A percentile compares a stretch with the other conserved stretches of the same genome.
These are phyloP conservation scores for Suillus placidus DNA, from an alignment of 768 basidiomycete genomes.

Conservation along the genomic window DNA sequence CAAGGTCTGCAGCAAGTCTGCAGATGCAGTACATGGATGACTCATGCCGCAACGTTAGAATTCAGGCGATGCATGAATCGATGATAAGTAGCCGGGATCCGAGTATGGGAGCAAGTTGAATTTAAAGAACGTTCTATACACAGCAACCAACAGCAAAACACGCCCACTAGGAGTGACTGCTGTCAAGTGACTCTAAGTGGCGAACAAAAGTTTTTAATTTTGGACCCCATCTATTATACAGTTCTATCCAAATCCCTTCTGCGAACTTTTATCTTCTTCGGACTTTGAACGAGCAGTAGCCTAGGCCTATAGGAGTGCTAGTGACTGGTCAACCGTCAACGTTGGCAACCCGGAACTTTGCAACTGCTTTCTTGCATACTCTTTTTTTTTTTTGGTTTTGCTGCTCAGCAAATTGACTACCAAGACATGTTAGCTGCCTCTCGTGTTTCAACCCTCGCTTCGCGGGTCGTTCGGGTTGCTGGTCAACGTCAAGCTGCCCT, in stretches of 20 bases:
- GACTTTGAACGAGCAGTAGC: background rate
- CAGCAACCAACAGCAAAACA: constrained; percentile 5
- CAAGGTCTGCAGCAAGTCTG: background rate
- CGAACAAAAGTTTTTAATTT: background rate
- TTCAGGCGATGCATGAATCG: background rate
- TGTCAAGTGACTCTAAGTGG: background rate
- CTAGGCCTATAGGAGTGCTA: background rate
- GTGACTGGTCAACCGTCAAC: too few relatives aligned
- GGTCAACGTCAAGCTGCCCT: constrained; percentile 43
- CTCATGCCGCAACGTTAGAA: background rate
- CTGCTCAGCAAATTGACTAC: background rate
- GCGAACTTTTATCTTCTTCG: background rate
- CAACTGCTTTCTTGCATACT: background rate
- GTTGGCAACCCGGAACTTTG: background rate
- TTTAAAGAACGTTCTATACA: background rate
- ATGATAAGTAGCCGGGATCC: background rate
- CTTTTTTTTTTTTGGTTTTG: constrained; percentile 3
- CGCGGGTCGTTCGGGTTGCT: constrained; percentile 44
- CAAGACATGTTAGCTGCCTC: constrained; percentile 34
- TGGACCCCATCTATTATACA: too few relatives aligned
- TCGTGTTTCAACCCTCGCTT: constrained; percentile 26
- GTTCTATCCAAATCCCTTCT: background rate
- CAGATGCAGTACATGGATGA: background rate
- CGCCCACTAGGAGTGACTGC: background rate
- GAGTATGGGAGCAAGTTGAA: background rate